Evolutionary conservation across 2,329 filamentous ascomycete species (phyloP).

Genomic region (Alternaria brassicae): DNA sequence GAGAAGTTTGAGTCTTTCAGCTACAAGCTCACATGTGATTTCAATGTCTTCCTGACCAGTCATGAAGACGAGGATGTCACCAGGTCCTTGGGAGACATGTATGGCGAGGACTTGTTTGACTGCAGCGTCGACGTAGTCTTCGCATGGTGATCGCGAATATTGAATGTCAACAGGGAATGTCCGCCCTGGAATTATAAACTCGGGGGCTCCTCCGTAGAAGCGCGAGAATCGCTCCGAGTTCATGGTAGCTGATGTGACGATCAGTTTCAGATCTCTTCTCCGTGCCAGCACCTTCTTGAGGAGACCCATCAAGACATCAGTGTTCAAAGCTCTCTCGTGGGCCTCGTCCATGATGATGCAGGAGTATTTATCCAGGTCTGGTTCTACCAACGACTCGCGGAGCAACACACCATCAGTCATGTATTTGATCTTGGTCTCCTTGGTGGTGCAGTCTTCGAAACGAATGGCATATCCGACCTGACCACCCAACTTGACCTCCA

Average conservation of each 20-base stretch:
- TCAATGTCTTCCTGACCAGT: constrained; percentile 99
- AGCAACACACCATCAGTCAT: constrained; percentile 98
- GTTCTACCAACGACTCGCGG: constrained; percentile 89
- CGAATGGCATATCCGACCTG: constrained; percentile 96
- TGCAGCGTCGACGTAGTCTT: constrained; percentile 96
- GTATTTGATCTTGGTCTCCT: constrained; percentile 95
- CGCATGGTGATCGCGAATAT: constrained; percentile 91
- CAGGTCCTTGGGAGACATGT: constrained; percentile 89
- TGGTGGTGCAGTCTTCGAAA: constrained; percentile 97
- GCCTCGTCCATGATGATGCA: constrained; percentile 99
- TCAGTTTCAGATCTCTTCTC: constrained; percentile 89
- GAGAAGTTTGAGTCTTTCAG: constrained; percentile 83
- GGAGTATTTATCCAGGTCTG: constrained; percentile 93
- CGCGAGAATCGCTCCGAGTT: constrained; percentile 95
- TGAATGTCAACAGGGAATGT: constrained; percentile 98
- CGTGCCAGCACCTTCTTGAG: constrained; percentile 96
- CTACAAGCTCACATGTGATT: constrained; percentile 90
- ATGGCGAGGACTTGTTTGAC: constrained; percentile 96
- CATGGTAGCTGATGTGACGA: constrained; percentile 98
- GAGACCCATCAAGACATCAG: constrained; percentile 94
- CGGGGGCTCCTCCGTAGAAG: constrained; percentile 94
- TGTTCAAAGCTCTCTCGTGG: constrained; percentile 94
- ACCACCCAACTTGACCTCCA: constrained; percentile 89
- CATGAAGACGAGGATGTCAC: constrained; percentile 99
- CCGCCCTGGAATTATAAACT: constrained; percentile 93